Evolutionary conservation across 2,329 filamentous ascomycete species (phyloP).

Genomic region (Colletotrichum liaoningense): DNA sequence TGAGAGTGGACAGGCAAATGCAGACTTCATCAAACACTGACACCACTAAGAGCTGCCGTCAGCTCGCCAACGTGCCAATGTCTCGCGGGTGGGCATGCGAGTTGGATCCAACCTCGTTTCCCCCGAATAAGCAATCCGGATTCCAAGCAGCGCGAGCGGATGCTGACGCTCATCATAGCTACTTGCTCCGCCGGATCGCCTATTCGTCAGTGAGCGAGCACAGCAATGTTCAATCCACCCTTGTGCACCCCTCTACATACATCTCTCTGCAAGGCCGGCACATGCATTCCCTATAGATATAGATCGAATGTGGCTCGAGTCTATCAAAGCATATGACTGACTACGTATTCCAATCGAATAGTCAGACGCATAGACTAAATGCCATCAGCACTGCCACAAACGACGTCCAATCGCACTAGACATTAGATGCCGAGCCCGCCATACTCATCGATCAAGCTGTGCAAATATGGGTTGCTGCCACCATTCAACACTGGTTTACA

Average conservation of each 20-base stretch:
- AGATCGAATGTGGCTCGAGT: neutral
- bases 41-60: neutral
- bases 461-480: neutral
- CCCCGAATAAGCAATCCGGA: slow-evolving; percentile 5
- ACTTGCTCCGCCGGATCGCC: neutral
- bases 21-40: slow-evolving; percentile 20
- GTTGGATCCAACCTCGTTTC: neutral
- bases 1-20: slow-evolving; percentile 16
- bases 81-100: neutral
- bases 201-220: slow-evolving; percentile 18
- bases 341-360: neutral
- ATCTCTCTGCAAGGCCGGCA: slow-evolving; percentile 10
- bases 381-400: neutral
- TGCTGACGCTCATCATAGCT: slow-evolving; percentile 21
- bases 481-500: neutral
- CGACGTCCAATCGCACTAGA: neutral
- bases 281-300: slow-evolving; percentile 7
- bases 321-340: neutral
- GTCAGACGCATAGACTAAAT: neutral
- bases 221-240: neutral
- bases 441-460: neutral
- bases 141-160: neutral
- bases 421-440: neutral
- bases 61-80: neutral
- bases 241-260: neutral